A percentile compares a stretch with the other conserved stretches of the same genome.
Conservation (phyloP, 2,329 filamentous ascomycete species). For the Plenodomus lindquistii region DNA sequence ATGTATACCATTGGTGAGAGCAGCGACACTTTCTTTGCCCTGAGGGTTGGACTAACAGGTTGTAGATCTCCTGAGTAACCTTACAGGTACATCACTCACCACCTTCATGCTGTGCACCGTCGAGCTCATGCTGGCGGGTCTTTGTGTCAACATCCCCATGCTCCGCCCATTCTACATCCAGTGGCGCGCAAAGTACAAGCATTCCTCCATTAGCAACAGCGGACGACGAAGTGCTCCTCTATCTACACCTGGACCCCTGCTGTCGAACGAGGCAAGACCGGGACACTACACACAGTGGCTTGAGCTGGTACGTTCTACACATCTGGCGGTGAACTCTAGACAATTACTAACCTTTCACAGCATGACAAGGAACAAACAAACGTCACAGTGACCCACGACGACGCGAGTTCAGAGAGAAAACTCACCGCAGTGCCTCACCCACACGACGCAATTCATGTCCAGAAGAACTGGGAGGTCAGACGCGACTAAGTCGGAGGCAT, state of each 20-base stretch:
- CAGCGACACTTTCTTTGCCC: neutral
- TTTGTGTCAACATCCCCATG: slow-evolving; percentile 30
- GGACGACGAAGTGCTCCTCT: slow-evolving; percentile 7
- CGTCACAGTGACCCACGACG: slow-evolving; percentile 18
- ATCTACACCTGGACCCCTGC: slow-evolving; percentile 8
- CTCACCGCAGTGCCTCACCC: slow-evolving; percentile 14
- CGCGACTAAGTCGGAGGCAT: slow-evolving; percentile 1
- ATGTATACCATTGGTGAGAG: slow-evolving; percentile 20
- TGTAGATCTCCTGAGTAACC: slow-evolving; percentile 21
- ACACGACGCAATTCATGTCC: slow-evolving; percentile 19
- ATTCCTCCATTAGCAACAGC: slow-evolving; percentile 6
- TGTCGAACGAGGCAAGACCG: slow-evolving; percentile 7
- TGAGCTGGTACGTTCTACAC: slow-evolving; percentile 17
- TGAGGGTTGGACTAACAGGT: slow-evolving; percentile 1
- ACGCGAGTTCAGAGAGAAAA: slow-evolving; percentile 25
- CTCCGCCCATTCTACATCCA: slow-evolving; percentile 25
- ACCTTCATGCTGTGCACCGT: slow-evolving; percentile 28
- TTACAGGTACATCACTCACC: slow-evolving; percentile 25
- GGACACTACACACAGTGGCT: slow-evolving; percentile 25
- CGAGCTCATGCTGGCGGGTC: slow-evolving; percentile 26
- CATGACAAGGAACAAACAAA: slow-evolving; percentile 21
- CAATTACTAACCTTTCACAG: no score
- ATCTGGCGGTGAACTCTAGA: slow-evolving; percentile 2
- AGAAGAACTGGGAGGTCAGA: slow-evolving; percentile 21
- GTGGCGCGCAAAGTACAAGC: slow-evolving; percentile 23